phyloP scores from a whole-genome alignment of 140 eudicot genomes.

The Erigeron philadelphicus region DNA sequence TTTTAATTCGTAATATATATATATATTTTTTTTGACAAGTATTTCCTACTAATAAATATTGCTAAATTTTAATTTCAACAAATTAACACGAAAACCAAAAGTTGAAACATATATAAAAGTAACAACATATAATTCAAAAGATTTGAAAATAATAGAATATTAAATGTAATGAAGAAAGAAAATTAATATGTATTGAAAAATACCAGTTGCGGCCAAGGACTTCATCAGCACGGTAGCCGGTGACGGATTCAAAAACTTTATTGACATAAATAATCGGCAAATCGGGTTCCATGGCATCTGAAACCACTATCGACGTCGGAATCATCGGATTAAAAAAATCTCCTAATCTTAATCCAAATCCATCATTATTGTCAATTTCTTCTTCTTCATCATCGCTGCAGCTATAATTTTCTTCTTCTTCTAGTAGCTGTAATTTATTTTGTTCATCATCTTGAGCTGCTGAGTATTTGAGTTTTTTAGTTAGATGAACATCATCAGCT shows the following conservation, averaged over 20 bases:
- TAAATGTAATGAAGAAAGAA: too few relatives aligned
- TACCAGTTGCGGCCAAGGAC: constrained; percentile 94
- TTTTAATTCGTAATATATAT: too few relatives aligned
- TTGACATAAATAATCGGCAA: constrained; percentile 83
- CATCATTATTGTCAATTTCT: constrained; percentile 18
- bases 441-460: too few relatives aligned
- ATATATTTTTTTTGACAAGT: too few relatives aligned
- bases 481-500: constrained; percentile 15
- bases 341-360: constrained; percentile 29
- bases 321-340: constrained; percentile 43
- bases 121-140: not conserved
- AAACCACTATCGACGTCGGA: constrained; percentile 76
- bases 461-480: constrained; percentile 43
- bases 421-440: too few relatives aligned
- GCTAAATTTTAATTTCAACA: not conserved
- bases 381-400: constrained; percentile 24
- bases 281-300: constrained; percentile 81
- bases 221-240: constrained; percentile 90
- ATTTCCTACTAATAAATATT: too few relatives aligned
- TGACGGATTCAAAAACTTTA: constrained; percentile 62
- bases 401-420: constrained; percentile 18
- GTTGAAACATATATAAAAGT: not conserved
- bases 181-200: too few relatives aligned
- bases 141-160: not conserved
- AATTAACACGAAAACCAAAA: not conserved